Evolutionary conservation across 768 basidiomycete species (phyloP), one percentile per base, ranked within the genome.

Genomic region (Trametes meyenii): DNA sequence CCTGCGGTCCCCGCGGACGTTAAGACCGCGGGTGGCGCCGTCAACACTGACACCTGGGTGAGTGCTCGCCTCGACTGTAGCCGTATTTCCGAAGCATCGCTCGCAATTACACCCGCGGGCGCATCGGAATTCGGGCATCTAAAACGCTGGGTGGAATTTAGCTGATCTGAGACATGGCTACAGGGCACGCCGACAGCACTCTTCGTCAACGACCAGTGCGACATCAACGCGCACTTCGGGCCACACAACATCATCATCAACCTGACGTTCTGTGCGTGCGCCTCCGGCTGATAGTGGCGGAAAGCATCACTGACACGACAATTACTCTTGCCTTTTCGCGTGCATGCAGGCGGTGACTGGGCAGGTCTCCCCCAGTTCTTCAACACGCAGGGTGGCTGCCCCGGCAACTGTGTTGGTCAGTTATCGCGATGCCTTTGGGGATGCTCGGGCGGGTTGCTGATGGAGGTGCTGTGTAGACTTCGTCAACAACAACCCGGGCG

Each of bases 221-320:
- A 87, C 61, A 78, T 92, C 46, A 62, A 75, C 49, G 73, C 77
- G 50, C 74, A 85, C 58, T 85, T 90, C 65, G 74, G 79, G 11
- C 62, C 77, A 0, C 81, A 89, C 67, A 85, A 83, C 62, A 89
- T 89, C 58, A 76, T 89, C 62, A 85, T 91, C 66, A 85, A 90
- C 65, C 77, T 89, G 58, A 85, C 87, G 1, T 83, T 89, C 68
- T 89, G 88, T 88, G 63, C 67, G 84, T 73, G 6, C 29, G 29
- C 21, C 19, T 11, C 43, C 56, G 7, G 35, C 5, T 29, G 58
- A 59, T 51, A 12, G 13, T 29, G 26, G 39, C 40, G 36, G 38
- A 13, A 44, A 17, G 36, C 24, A 42, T 50, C 11, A 53, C 53
- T 55, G 24, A 50, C 48, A 14, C 26, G 26, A 1, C 29, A 5